Percentiles rank a stretch among this genome's conserved stretches.
Evolutionary conservation across 768 basidiomycete genomes (phyloP).

Genomic region (Leccinum rimulosum): DNA sequence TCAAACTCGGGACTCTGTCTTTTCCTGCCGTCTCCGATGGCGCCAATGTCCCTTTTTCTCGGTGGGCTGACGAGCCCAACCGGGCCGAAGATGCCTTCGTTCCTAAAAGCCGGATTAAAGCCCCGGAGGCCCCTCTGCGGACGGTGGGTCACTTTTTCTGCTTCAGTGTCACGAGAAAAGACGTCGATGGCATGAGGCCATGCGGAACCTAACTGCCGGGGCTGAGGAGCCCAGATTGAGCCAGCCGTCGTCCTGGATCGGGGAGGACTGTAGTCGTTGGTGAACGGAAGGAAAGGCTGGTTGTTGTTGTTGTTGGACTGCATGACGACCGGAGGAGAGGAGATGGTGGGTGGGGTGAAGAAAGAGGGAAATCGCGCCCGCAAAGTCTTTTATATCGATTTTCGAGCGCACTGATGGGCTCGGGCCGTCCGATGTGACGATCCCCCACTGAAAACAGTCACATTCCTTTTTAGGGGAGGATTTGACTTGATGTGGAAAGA

Average conservation of each 20-base stretch:
- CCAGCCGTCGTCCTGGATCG: conserved; percentile 41
- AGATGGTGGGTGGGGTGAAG: conserved; percentile 40
- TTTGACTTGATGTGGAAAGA: conserved; percentile 27
- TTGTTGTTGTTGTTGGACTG: conserved; percentile 19
- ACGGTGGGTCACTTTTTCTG: conserved; percentile 38
- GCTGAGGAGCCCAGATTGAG: conserved; percentile 85
- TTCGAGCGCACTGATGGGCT: conserved; percentile 21
- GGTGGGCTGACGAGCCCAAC: conserved; percentile 35
- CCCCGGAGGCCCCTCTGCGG: conserved; percentile 26
- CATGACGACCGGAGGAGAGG: conserved; percentile 23
- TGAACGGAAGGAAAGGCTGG: conserved; percentile 33
- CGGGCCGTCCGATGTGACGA: conserved; percentile 31
- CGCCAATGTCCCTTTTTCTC: conserved; percentile 57
- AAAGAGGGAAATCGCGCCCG: conserved; percentile 36
- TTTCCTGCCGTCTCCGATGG: conserved; percentile 79
- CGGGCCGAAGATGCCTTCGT: conserved; percentile 69
- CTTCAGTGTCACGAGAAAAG: conserved; percentile 53
- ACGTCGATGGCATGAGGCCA: conserved; percentile 71
- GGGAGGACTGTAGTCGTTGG: conserved; percentile 41
- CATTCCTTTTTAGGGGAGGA: conserved; percentile 34
- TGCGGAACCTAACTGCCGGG: conserved; percentile 59
- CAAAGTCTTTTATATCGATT: conserved; percentile 35
- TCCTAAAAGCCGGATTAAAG: conserved; percentile 27
- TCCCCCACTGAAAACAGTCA: conserved; percentile 25
- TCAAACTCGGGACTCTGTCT: conserved; percentile 55